Percentiles rank a stretch among this genome's conserved stretches.
phyloP scores from a whole-genome alignment of 129 eudicot genomes.

The Escallonia rubra region DNA sequence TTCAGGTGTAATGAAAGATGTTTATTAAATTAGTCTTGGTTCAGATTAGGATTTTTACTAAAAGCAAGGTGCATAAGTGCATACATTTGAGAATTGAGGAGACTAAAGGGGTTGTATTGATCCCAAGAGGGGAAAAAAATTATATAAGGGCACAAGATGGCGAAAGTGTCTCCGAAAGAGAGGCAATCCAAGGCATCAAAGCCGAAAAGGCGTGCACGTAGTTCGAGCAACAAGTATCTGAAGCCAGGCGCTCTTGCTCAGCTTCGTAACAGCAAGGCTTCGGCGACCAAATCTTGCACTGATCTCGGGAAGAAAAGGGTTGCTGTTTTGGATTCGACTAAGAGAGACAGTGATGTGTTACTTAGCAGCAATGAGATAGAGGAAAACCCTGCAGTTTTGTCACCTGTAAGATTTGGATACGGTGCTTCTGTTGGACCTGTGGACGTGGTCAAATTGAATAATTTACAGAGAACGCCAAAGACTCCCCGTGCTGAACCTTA shows the following conservation, averaged over 20 bases:
- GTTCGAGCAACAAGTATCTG: slow-evolving; percentile 57
- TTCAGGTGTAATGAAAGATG: slow-evolving; percentile 6
- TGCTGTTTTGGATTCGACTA: slow-evolving; percentile 36
- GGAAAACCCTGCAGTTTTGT: slow-evolving; percentile 33
- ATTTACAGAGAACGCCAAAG: slow-evolving; percentile 55
- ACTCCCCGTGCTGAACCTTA: slow-evolving; percentile 45
- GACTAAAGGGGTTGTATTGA: neutral
- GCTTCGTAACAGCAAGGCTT: slow-evolving; percentile 71
- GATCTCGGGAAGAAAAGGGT: slow-evolving; percentile 75
- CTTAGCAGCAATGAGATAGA: slow-evolving; percentile 9
- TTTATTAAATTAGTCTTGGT: neutral
- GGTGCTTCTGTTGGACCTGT: slow-evolving; percentile 26
- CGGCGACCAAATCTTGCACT: slow-evolving; percentile 47
- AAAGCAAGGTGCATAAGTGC: neutral
- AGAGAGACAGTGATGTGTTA: slow-evolving; percentile 12
- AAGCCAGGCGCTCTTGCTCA: slow-evolving; percentile 98
- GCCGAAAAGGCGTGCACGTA: slow-evolving; percentile 38
- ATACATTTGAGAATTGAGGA: neutral
- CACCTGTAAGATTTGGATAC: slow-evolving; percentile 49
- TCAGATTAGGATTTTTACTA: neutral
- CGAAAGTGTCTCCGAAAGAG: slow-evolving; percentile 71
- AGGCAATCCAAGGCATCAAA: slow-evolving; percentile 45
- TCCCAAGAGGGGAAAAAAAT: neutral
- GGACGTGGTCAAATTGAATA: slow-evolving; percentile 33
- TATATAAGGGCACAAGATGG: slow-evolving; percentile 39